Evolutionary conservation across 139 green algal species (phyloP).

Genomic region (Trebouxia sp.): DNA sequence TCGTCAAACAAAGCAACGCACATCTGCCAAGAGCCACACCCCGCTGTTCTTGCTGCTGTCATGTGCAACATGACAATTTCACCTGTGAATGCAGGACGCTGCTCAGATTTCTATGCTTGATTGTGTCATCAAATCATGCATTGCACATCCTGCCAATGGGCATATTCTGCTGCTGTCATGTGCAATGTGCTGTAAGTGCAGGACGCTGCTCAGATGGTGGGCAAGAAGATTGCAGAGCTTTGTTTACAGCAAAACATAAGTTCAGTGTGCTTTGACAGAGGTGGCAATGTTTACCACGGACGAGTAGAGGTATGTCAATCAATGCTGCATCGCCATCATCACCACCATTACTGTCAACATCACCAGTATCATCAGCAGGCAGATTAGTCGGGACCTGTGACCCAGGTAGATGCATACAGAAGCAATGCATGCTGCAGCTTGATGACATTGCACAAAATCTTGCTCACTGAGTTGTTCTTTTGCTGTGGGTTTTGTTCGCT

Average conservation of each 20-base stretch:
- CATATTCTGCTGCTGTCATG: not conserved
- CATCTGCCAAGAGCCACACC: no score
- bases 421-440: no score
- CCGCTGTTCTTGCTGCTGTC: no score
- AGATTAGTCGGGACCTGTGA: not conserved
- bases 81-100: not conserved
- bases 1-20: no score
- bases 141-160: not conserved
- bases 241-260: slow-evolving; percentile 81
- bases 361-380: not conserved
- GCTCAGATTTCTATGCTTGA: slow-evolving; percentile 1
- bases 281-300: slow-evolving; percentile 95
- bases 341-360: not conserved
- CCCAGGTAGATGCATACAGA: no score
- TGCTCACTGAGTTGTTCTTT: no score
- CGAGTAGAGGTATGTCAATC: slow-evolving; percentile 70
- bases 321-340: not conserved
- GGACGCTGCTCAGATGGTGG: slow-evolving; percentile 81
- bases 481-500: no score
- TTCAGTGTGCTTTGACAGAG: slow-evolving; percentile 93
- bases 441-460: no score
- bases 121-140: not conserved
- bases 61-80: not conserved
- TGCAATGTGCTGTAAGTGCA: slow-evolving; percentile 29
- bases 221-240: slow-evolving; percentile 87